Evolutionary conservation across 2,329 filamentous ascomycete species (phyloP), one percentile per base, ranked within the genome.

Genomic region (Phialophora chinensis): DNA sequence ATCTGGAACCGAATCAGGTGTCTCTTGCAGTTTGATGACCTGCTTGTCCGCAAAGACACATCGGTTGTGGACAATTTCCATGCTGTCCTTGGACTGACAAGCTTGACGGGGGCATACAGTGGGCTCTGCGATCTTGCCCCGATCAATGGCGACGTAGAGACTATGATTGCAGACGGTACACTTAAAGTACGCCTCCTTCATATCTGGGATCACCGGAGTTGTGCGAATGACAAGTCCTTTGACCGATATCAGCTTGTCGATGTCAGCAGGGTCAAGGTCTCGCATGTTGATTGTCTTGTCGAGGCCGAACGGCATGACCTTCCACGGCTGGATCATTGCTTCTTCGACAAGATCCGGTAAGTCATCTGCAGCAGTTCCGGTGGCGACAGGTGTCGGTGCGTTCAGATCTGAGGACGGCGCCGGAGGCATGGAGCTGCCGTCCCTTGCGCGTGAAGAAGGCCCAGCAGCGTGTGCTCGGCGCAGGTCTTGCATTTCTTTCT

Each of bases 181-280:
- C 70, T 92, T 91, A 87, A 99, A 99, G 81, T 97, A 97, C 0
- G 95, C 95, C 76, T 97, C 92, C 80, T 96, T 97, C 96, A 99
- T 99, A 74, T 99, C 95, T 0, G 95, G 95, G 71, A 99, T 98
- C 71, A 99, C 91, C 0, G 95, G 93, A 0, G 95, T 98, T 2
- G 95, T 91, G 69, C 95, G 89, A 74, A 99, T 99, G 67, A 99
- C 95, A 17, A 99, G 85, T 54, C 95, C 95, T 80, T 98, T 99
- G 79, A 99, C 90, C 71, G 90, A 92, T 71, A 99, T 90, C 71
- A 99, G 86, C 76, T 96, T 96, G 79, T 99, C 96, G 87, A 98
- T 97, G 75, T 98, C 92, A 63, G 91, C 91, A 4, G 95, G 95
- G 76, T 99, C 96, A 42, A 99, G 85, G 68, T 98, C 95, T 79